Base-by-base conservation (phyloP, 306 rosid genomes). In the Rosa multiflora region DNA sequence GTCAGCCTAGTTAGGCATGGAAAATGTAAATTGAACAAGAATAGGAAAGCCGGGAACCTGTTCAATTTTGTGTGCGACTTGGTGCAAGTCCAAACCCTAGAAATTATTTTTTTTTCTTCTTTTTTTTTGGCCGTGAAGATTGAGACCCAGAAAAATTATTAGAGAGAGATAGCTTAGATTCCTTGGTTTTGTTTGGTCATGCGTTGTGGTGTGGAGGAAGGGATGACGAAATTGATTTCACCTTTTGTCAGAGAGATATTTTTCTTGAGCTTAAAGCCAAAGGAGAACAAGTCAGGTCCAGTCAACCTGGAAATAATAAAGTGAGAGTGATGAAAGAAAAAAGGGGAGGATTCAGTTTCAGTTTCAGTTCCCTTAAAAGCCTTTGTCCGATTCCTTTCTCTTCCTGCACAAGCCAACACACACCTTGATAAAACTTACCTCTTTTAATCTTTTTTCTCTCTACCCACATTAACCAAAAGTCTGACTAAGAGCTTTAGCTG, bases 1-100 rank as follows among this genome's bases (percentile, higher is more conserved):
- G 12, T 43, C 55, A 69, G 2, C 73, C 35, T 68, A 68, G 46
- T 40, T 43, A 18, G 51, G n/a, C 42, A 29, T 29, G 40, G 56
- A 39, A 20, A 6, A 40, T 71, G 17, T 12, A 29, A 44, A 13
- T 21, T 29, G 76, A 56, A 69, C 37, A 35, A 56, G 6, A 26
- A 13, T 29, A 23, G 13, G 5, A 43, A 52, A 66, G 14, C 73
- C 59, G 82, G 76, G 80, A 86, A 62, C 32, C 10, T 13, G 26
- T 67, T 59, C 18, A 32, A 74, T 3, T 18, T 35, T 59, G 63
- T 67, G 77, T 23, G 14, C 48, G 63, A 15, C 21, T 4, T 49
- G 63, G n/a, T 52, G 42, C 43, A 11, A 8, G 63, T 51, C 20
- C 29, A 23, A 77, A 72, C 73, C 82, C 79, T 79, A 67, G 80